Percentiles rank a stretch among this genome's conserved stretches.
phyloP scores from a whole-genome alignment of 176 grass and related monocot genomes.

The Aegilops sharonensis region DNA sequence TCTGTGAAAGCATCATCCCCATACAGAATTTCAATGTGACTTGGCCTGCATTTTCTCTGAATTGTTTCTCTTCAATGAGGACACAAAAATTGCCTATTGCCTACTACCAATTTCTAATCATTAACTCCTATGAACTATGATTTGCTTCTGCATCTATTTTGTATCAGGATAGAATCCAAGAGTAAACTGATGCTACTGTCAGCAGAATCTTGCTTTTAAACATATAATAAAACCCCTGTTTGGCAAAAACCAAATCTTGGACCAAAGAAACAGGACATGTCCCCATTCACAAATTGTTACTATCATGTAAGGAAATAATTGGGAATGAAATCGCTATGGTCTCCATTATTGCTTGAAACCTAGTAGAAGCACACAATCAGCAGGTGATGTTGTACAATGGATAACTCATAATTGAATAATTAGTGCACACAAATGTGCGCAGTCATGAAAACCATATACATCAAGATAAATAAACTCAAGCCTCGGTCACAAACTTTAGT shows the following conservation, averaged over 20 bases:
- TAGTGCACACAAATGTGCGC: slow-evolving; percentile 1
- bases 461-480: slow-evolving; percentile 19
- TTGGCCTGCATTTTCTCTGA: no score
- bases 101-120: no score
- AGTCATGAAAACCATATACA: slow-evolving; percentile 40
- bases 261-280: not conserved
- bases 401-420: slow-evolving; percentile 26
- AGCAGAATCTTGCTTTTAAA: no score
- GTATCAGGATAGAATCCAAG: no score
- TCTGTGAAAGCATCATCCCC: no score
- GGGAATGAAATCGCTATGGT: not conserved
- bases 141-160: no score
- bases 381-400: slow-evolving; percentile 21
- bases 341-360: slow-evolving; percentile 28
- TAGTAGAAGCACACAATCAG: not conserved
- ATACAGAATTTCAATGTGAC: no score
- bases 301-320: not conserved
- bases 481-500: slow-evolving; percentile 6
- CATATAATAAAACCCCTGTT: no score
- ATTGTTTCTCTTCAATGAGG: no score
- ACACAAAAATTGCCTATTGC: no score
- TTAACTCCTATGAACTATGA: no score
- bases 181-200: no score
- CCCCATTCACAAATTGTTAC: not conserved
- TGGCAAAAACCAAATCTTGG: not conserved